Percentiles rank a stretch among this genome's conserved stretches.
phyloP scores from a whole-genome alignment of 129 eudicot genomes.

The Pulicaria dysenterica region DNA sequence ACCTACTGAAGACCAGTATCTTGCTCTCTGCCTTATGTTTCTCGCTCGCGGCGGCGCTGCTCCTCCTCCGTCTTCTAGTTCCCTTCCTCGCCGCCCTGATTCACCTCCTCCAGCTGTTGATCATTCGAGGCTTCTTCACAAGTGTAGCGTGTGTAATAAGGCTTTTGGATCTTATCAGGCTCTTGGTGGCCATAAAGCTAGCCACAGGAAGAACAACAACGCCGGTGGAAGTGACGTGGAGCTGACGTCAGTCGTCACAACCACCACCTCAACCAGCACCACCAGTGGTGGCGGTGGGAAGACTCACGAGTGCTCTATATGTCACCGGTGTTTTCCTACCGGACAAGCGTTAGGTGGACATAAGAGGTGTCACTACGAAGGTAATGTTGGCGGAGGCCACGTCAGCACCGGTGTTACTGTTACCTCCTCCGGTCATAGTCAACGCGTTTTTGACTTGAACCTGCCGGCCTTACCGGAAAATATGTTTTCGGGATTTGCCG shows the following conservation, averaged over 20 bases:
- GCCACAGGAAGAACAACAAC: constrained; percentile 62
- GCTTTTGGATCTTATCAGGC: constrained; percentile 84
- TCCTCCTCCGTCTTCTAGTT: no score
- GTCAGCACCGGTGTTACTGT: constrained; percentile 41
- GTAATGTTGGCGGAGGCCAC: constrained; percentile 33
- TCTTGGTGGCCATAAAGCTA: constrained; percentile 96
- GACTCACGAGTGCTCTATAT: constrained; percentile 86
- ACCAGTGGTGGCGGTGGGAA: constrained; percentile 39
- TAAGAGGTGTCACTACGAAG: constrained; percentile 93
- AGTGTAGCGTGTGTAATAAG: constrained; percentile 71
- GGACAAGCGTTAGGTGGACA: constrained; percentile 98
- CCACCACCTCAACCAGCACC: constrained; percentile 34
- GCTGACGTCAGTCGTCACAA: constrained; percentile 31
- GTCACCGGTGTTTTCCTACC: constrained; percentile 76
- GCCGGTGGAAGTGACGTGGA: constrained; percentile 39
- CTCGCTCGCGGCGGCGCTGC: constrained; percentile 34
- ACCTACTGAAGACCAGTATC: constrained; percentile 39
- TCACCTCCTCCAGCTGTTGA: neutral
- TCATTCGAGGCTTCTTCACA: constrained; percentile 28
- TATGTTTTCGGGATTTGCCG: constrained; percentile 21
- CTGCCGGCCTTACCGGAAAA: constrained; percentile 52
- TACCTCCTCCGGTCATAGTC: constrained; percentile 43
- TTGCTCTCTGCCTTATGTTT: constrained; percentile 52
- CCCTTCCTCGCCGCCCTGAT: no score
- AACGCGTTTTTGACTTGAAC: constrained; percentile 55